Evolutionary conservation across 768 basidiomycete genomes (phyloP), one percentile per base, ranked within the genome.

Genomic region (Agrocybe praecox): DNA sequence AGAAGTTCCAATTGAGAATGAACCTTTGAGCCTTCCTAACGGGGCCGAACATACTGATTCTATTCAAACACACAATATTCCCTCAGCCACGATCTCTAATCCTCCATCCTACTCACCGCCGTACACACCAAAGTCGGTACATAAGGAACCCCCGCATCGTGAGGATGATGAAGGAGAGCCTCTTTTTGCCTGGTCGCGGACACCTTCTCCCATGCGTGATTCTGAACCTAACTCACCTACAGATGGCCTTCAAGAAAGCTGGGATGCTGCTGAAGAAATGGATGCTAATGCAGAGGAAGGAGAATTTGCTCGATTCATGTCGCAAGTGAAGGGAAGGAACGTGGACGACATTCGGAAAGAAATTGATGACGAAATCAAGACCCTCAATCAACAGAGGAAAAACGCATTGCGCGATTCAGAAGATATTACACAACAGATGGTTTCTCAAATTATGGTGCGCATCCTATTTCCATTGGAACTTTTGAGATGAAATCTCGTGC

Each of bases 401-500:
- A 85, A 86, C 26, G 94, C 94, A 19, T 87, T 95, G 85, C 81
- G 96, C 11, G 96, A 98, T 73, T 90, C 94, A 2, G 97, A 98
- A 66, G 94, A 98, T 66, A 85, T 98, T 61, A 95, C 94, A 2
- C 90, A 93, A 68, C 92, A 96, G 62, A 98, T 96, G 95, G 82
- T 96, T 52, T 79, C 86, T 5, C 97, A 98, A 70, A 86, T 84
- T 55, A 87, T 87, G 85, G 85, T 86, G 65, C 14, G 76, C 66
- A 12, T 33, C 43, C 46, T 18, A 47, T 53, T 22, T 45, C 49
- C 26, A 51, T 56, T 45, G 17, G 33, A 40, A 49, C 29, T 1
- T 10, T 2, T 33, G n/a, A 11, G 43, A 47, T 32, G 61, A 33
- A 44, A 32, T 17, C 34, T 17, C 22, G 51, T 36, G 17, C 17